These are phyloP conservation scores for Ophiocordyceps camponoti-saundersi DNA, from an alignment of 2,329 filamentous ascomycete genomes.

Conservation along the genomic window DNA sequence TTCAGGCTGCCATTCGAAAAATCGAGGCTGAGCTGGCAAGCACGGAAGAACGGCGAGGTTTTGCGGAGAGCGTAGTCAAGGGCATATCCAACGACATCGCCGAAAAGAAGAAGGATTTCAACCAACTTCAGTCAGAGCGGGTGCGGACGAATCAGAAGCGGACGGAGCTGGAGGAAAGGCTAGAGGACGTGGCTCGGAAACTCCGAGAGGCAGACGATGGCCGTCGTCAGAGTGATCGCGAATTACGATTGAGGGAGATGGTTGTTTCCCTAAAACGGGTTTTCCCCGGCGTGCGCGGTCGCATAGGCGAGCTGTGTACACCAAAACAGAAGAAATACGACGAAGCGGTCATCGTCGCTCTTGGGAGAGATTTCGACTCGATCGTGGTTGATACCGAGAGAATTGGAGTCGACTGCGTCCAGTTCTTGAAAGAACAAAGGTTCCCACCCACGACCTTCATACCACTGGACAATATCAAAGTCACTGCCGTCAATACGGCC, in stretches of 20 bases:
- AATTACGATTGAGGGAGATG: constrained; percentile 63
- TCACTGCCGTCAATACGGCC: constrained; percentile 76
- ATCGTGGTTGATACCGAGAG: constrained; percentile 93
- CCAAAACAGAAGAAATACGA: constrained; percentile 96
- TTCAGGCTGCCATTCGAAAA: constrained; percentile 56
- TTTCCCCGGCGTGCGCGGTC: constrained; percentile 79
- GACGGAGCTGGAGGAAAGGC: constrained; percentile 82
- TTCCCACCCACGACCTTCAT: constrained; percentile 85
- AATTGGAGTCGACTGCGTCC: constrained; percentile 82
- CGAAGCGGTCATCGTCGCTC: constrained; percentile 78
- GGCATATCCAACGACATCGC: constrained; percentile 64
- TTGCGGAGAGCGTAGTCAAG: constrained; percentile 45
- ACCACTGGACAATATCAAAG: constrained; percentile 92
- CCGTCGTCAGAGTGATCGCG: constrained; percentile 69
- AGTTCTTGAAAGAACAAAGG: constrained; percentile 82
- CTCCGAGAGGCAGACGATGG: constrained; percentile 76
- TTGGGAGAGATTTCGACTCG: constrained; percentile 86
- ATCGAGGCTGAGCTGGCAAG: constrained; percentile 53
- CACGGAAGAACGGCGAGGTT: constrained; percentile 50
- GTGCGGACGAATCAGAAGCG: constrained; percentile 64
- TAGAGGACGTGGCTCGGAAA: constrained; percentile 64
- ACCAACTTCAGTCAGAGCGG: constrained; percentile 68
- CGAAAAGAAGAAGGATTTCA: constrained; percentile 78
- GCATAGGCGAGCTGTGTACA: constrained; percentile 80
- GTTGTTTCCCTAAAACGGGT: constrained; percentile 77